Evolutionary conservation across 2,329 filamentous ascomycete genomes (phyloP).

Genomic region (Monilinia fructigena): DNA sequence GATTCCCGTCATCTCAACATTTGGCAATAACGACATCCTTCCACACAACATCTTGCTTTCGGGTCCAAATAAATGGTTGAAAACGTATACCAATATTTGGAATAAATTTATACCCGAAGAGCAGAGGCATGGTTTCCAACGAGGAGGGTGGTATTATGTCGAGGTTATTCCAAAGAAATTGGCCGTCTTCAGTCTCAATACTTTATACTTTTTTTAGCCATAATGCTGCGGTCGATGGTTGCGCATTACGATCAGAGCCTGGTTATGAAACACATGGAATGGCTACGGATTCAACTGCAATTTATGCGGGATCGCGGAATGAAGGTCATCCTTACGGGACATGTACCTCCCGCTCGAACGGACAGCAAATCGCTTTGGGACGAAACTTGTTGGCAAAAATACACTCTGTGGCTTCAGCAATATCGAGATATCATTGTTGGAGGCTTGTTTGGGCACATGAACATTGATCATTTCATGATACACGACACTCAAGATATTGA

Average conservation of each 20-base stretch:
- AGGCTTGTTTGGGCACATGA: constrained; percentile 91
- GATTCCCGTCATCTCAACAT: constrained; percentile 82
- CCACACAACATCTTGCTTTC: constrained; percentile 90
- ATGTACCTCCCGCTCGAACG: constrained; percentile 88
- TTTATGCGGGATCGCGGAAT: constrained; percentile 78
- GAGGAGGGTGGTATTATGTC: constrained; percentile 91
- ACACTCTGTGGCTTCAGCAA: constrained; percentile 83
- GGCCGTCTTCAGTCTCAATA: constrained; percentile 92
- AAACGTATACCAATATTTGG: constrained; percentile 77
- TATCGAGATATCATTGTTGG: constrained; percentile 86
- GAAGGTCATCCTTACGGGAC: constrained; percentile 92
- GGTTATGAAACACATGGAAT: constrained; percentile 95
- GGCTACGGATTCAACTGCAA: constrained; percentile 86
- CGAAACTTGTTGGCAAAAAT: constrained; percentile 98
- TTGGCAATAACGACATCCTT: constrained; percentile 97
- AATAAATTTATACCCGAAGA: constrained; percentile 83
- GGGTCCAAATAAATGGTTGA: constrained; percentile 86
- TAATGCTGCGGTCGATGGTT: constrained; percentile 92
- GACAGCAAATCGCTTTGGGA: constrained; percentile 87
- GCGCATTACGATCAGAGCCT: constrained; percentile 72
- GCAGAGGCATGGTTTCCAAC: constrained; percentile 85
- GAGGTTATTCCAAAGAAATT: constrained; percentile 86
- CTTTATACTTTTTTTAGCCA: constrained; percentile 93
- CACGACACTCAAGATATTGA: constrained; percentile 80
- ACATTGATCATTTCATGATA: constrained; percentile 94